phyloP scores from a whole-genome alignment of 177 flowering plant species.

The Telopea speciosissima region DNA sequence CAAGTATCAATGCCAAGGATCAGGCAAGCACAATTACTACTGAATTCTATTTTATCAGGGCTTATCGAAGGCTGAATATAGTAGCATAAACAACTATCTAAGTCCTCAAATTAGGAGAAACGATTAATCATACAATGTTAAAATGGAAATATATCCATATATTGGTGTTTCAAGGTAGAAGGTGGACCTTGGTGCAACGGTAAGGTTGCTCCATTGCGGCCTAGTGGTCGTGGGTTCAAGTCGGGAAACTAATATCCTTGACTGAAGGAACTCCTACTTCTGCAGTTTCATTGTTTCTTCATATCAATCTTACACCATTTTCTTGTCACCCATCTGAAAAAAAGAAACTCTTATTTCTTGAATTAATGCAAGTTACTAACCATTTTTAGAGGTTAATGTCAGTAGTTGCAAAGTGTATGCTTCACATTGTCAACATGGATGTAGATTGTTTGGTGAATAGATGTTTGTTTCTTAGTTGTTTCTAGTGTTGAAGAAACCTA shows the following conservation, averaged over 20 bases:
- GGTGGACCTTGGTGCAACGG: no score
- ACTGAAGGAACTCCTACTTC: no score
- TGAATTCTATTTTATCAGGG: background rate
- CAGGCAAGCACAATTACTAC: constrained; percentile 18
- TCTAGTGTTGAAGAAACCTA: background rate
- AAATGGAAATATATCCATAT: background rate
- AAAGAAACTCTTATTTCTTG: no score
- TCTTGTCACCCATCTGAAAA: no score
- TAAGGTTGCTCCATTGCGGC: no score
- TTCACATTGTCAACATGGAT: background rate
- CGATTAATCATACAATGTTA: background rate
- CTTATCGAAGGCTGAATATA: background rate
- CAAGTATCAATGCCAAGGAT: constrained; percentile 13
- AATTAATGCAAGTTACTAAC: no score
- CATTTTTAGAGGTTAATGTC: background rate
- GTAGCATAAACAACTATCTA: background rate
- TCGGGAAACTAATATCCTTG: no score
- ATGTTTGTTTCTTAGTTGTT: background rate
- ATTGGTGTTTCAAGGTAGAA: background rate
- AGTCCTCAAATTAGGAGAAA: background rate
- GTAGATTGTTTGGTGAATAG: background rate
- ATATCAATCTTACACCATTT: no score
- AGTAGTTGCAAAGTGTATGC: background rate
- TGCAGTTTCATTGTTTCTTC: no score
- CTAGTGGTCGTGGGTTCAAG: no score